Evolutionary conservation across 2,329 filamentous ascomycete genomes (phyloP), one percentile per base, ranked within the genome.

Genomic region (Penicillium frequentans): DNA sequence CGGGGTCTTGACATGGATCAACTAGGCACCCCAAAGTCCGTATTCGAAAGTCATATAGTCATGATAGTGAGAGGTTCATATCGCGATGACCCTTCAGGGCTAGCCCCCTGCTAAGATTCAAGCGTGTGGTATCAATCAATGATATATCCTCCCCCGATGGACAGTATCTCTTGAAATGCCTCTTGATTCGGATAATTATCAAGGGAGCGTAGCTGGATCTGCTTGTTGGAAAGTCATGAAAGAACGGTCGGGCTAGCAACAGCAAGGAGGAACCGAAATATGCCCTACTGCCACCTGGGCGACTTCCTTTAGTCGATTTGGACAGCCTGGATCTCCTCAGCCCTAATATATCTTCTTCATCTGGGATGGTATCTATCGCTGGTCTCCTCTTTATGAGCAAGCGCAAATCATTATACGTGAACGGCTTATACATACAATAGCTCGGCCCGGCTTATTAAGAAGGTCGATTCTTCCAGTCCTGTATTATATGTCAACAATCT

Each of bases 311-410:
- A 13, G 39, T 26, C 9, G 47, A n/a, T 4, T 24, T 11, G 14
- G 26, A 46, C 8, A 39, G 19, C 6, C 11, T 16, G 11, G 5
- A 7, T 27, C 16, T 1, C 1, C 6, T 37, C 3, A 19, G 8
- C 3, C 13, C 3, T 10, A 8, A 10, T 6, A 6, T 11, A 7
- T 33, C 13, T 47, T 53, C 50, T 43, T 53, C 50, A 5, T 24
- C 19, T n/a, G 14, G n/a, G 16, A 53, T 24, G 14, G 19, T 29
- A 3, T 53, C 14, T 11, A 55, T 46, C 85, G 85, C 85, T 49
- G 85, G 84, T 43, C 66, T 88, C 65, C 86, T 87, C 68, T 81
- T 88, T 51, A 87, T 68, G 85, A 88, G 78, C 83, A 86, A 71
- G 24, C 80, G 51, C 73, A 67, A 64, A 59, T 58, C 19, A 52